Conservation (phyloP, 352 stramenopile species). For the Phytophthora foliorum region DNA sequence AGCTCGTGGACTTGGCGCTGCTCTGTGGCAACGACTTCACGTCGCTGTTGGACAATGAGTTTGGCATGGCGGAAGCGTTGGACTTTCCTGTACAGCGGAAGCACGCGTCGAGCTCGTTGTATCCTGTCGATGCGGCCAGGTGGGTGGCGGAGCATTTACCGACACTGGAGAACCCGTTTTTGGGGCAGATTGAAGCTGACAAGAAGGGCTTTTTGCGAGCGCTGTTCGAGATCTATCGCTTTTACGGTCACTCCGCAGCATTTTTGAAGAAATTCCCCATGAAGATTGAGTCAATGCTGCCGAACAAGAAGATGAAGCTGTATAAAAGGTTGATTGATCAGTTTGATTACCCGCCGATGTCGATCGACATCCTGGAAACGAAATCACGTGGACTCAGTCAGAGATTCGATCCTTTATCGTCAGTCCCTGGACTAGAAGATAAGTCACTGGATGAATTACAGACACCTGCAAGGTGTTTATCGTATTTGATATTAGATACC, state of each 20-base stretch:
- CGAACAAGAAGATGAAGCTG: conserved; percentile 56
- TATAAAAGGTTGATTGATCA: conserved; percentile 74
- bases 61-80: conserved; percentile 54
- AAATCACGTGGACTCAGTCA: conserved; percentile 55
- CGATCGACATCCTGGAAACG: conserved; percentile 76
- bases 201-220: conserved; percentile 55
- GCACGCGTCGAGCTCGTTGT: conserved; percentile 46
- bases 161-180: conserved; percentile 69
- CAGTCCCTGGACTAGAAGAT: conserved; percentile 31
- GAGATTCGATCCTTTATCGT: conserved; percentile 62
- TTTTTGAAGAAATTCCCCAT: conserved; percentile 67
- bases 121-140: conserved; percentile 54
- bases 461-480: conserved; percentile 46
- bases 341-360: conserved; percentile 59
- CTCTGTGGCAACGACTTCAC: conserved; percentile 93
- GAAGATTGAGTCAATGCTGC: conserved; percentile 37
- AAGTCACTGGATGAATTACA: conserved; percentile 55
- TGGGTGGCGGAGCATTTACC: conserved; percentile 66
- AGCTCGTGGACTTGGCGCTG: conserved; percentile 88
- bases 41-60: conserved; percentile 71
- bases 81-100: conserved; percentile 66
- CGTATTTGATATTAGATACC: conserved; percentile 64
- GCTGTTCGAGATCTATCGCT: conserved; percentile 81
- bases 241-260: conserved; percentile 65
- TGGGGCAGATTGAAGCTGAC: conserved; percentile 54